Percentiles rank a stretch among this genome's conserved stretches.
These are phyloP conservation scores for Apium graveolens DNA, from an alignment of 129 eudicot genomes.

Conservation along the genomic window DNA sequence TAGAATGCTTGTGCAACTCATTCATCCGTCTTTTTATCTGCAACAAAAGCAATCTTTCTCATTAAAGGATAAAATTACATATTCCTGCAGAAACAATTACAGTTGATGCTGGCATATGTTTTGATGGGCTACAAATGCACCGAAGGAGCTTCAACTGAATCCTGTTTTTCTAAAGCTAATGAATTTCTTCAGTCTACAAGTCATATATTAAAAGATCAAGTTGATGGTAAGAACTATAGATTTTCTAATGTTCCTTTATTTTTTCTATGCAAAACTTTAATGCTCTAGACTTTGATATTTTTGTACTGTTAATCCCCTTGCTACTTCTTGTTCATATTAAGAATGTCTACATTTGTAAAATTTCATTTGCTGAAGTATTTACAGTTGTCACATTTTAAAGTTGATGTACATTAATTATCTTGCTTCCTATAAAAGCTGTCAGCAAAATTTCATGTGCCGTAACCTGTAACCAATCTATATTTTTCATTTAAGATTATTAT, in stretches of 20 bases:
- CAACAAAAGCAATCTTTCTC: background rate
- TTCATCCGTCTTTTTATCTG: constrained; percentile 8
- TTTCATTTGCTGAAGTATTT: background rate
- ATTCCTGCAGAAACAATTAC: constrained; percentile 61
- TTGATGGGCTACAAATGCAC: constrained; percentile 60
- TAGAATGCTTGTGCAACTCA: background rate
- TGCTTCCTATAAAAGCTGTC: background rate
- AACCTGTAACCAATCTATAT: background rate
- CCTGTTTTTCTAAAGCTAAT: constrained; percentile 36
- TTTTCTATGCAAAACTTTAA: background rate
- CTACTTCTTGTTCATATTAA: background rate
- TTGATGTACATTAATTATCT: background rate
- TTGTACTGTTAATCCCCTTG: background rate
- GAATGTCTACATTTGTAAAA: background rate
- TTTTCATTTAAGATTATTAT: background rate
- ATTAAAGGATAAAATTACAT: background rate
- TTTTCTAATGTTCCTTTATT: background rate
- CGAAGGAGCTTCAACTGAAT: constrained; percentile 62
- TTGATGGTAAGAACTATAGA: constrained; percentile 36
- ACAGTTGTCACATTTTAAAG: background rate
- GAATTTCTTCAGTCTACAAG: constrained; percentile 43
- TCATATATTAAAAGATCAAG: constrained; percentile 33
- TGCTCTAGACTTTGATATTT: background rate
- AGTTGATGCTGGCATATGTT: constrained; percentile 49
- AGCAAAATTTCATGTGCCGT: background rate